Evolutionary conservation across 495 filamentous ascomycete genomes (phyloP), one percentile per base, ranked within the genome.

Genomic region (Xylaria intraflava): DNA sequence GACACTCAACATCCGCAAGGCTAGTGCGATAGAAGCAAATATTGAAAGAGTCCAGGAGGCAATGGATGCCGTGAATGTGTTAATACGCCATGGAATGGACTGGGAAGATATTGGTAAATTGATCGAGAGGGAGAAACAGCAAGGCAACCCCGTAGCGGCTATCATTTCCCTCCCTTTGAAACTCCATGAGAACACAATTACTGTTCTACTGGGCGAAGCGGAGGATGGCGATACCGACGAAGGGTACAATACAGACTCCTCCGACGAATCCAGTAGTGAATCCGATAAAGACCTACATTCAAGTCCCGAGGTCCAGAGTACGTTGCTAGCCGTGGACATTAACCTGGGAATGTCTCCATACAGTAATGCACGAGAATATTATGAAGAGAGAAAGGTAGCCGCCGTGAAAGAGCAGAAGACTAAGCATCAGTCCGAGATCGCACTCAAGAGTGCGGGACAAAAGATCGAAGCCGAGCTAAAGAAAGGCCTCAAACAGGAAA

Each of bases 71-170:
- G 82, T 98, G 16, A 97, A 96, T 62, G 87, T 87, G 0, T 72
- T 98, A 14, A 79, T 97, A 33, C 81, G 81, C 7, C 90, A 96
- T 62, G 91, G 90, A 6, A 96, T 96, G 92, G 93, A 97, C 59
- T 98, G 93, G 93, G 82, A 86, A 9, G 87, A 95, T 49, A 88
- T 96, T 62, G 89, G 83, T 8, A 84, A 83, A 24, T 73, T 98
- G 57, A 86, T 98, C 41, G 89, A 96, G 61, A 78, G 86, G 61
- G 91, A 97, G 65, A 85, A 94, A 61, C 78, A 71, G 47, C 75
- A 83, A 50, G 75, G 84, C 12, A 98, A 98, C 59, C 82, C 87
- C 0, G 90, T 96, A 17, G 93, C 93, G 6, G 77, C 86, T 57
- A 84, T 88, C 17, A 95, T 98, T 55, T 88, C 89, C 62, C 68